Base-by-base conservation (phyloP, 768 basidiomycete species). In the Suillus paluster region DNA sequence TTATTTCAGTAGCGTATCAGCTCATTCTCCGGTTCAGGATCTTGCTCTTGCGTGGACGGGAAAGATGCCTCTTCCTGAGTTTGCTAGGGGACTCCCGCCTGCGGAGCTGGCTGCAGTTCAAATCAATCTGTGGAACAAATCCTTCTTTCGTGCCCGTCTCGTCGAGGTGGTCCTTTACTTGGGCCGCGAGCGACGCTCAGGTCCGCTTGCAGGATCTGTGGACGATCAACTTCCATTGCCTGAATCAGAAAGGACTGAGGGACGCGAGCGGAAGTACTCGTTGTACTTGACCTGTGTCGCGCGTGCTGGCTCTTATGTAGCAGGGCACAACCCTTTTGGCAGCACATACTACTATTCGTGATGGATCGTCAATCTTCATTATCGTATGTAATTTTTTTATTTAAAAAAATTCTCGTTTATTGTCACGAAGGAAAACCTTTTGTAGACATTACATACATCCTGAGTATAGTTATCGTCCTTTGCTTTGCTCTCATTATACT, bases 141-240 rank as follows among this genome's bases (percentile, higher is more conserved):
- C 84, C 9, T 95, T 92, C 77, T 93, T 93, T 81, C 69, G 81
- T 60, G 75, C 81, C 38, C 90, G 92, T 42, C 87, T 88, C n/a
- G 84, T 90, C 19, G 92, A 94, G 67, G 75, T 92, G 48, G 81
- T 92, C 41, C 79, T 95, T 17, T 94, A 85, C 80, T 90, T 86
- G 70, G 92, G 92, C 39, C 84, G 82, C 50, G 87, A 92, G 73
- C 84, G 90, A 39, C 87, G 89, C 63, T 87, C 91, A 21, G 92
- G 92, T 4, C 79, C 79, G 8, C 75, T 73, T 33, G 76, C 79
- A 0, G 91, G 91, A 46, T 67, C 75, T 1, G 66, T 84, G 39
- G 90, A 92, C 66, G 74, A 79, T 59, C 75, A 80, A 55, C 76
- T 88, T 38, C 81, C 84, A n/a, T 70, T 73, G n/a, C 75, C 80